A percentile compares a stretch with the other conserved stretches of the same genome.
phyloP scores from a whole-genome alignment of 371 early-diverging fungal genomes.

The Sporodiniella umbellata region DNA sequence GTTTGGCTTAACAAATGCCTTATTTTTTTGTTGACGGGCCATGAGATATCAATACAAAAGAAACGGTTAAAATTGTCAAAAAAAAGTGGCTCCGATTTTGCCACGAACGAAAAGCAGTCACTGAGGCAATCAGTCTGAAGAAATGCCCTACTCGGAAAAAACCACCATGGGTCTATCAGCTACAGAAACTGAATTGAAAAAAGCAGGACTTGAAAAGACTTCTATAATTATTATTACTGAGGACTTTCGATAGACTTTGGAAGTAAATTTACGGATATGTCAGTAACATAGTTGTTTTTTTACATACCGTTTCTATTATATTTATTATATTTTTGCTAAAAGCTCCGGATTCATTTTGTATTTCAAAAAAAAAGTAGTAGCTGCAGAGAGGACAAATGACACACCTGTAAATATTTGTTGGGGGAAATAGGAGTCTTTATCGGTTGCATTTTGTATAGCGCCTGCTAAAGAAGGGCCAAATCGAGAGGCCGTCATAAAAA shows the following conservation, averaged over 20 bases:
- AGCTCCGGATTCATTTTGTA: slow-evolving; percentile 15
- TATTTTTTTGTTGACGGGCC: slow-evolving; percentile 21
- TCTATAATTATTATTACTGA: no score
- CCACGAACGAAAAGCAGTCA: no score
- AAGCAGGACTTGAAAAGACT: no score
- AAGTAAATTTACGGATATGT: no score
- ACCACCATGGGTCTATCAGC: no score
- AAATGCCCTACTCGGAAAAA: no score
- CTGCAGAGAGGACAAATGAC: slow-evolving; percentile 25
- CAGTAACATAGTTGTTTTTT: no score
- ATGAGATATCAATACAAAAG: slow-evolving; percentile 1
- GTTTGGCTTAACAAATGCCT: slow-evolving; percentile 3
- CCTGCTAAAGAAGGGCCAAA: slow-evolving; percentile 38
- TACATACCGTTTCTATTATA: no score
- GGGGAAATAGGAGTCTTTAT: slow-evolving; percentile 24
- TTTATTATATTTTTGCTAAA: slow-evolving; percentile 14
- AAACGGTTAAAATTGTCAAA: not conserved
- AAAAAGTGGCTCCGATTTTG: not conserved
- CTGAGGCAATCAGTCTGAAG: no score
- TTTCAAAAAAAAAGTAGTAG: slow-evolving; percentile 23
- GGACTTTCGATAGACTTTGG: no score
- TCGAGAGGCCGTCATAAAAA: slow-evolving; percentile 26
- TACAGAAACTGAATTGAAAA: no score
- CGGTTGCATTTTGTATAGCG: slow-evolving; percentile 26
- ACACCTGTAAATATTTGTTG: slow-evolving; percentile 37